Conservation (phyloP, 306 rosid genomes). For the Oxytropis ochrocephala region DNA sequence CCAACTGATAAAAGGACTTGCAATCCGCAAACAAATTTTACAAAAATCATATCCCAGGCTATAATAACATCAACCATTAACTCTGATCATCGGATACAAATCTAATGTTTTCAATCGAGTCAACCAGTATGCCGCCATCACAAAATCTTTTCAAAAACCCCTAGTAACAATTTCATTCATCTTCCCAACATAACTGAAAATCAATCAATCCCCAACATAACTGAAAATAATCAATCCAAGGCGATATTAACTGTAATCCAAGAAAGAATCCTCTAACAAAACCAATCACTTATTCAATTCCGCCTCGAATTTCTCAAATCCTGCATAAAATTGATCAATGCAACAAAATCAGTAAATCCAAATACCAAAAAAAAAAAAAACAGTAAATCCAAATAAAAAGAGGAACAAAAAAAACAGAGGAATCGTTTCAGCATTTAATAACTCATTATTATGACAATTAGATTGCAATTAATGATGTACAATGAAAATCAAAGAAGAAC, state of each 20-base stretch:
- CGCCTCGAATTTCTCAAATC: slow-evolving; percentile 23
- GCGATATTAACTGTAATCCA: background rate
- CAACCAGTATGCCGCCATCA: slow-evolving; percentile 31
- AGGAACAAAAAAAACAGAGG: background rate
- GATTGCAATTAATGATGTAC: background rate
- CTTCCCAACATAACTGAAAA: slow-evolving; percentile 16
- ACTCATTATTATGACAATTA: background rate
- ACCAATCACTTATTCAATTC: slow-evolving; percentile 13
- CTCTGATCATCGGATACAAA: slow-evolving; percentile 30
- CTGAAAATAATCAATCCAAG: slow-evolving; percentile 18
- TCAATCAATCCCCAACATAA: slow-evolving; percentile 24
- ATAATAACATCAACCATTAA: slow-evolving; percentile 8
- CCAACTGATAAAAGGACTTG: slow-evolving; percentile 11
- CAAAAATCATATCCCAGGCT: slow-evolving; percentile 7
- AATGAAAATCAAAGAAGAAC: background rate
- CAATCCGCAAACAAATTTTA: slow-evolving; percentile 23
- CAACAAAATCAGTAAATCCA: slow-evolving; percentile 9
- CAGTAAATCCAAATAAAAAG: background rate
- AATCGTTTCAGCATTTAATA: background rate
- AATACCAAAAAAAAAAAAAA: no score
- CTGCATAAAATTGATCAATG: slow-evolving; percentile 39
- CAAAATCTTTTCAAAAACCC: slow-evolving; percentile 14
- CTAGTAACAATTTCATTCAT: background rate
- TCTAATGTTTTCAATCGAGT: slow-evolving; percentile 22
- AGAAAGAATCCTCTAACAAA: background rate